Evolutionary conservation across 306 rosid genomes (phyloP).

Genomic region (Medicago arabica): DNA sequence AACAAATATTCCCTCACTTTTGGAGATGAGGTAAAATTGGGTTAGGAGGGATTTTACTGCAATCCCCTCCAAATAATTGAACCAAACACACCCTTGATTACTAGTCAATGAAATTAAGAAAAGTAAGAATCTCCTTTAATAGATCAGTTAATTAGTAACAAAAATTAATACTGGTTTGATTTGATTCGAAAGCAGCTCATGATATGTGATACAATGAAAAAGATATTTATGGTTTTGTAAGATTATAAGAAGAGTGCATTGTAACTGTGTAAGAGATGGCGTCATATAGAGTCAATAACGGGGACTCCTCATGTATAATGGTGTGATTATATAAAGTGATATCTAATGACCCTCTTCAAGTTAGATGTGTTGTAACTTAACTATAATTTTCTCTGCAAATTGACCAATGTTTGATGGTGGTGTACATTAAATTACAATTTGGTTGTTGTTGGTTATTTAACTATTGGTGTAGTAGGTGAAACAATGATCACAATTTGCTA

Average conservation of each 20-base stretch:
- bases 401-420: background rate
- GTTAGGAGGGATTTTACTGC: background rate
- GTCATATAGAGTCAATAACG: background rate
- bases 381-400: background rate
- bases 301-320: background rate
- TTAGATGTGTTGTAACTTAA: constrained; percentile 2
- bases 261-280: background rate
- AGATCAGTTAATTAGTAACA: background rate
- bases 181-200: background rate
- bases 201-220: background rate
- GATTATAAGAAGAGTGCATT: too few relatives aligned
- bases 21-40: background rate
- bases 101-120: background rate
- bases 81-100: background rate
- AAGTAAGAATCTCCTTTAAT: background rate
- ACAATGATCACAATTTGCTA: background rate
- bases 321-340: background rate
- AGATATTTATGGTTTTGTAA: background rate
- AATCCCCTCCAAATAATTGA: too few relatives aligned
- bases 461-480: too few relatives aligned
- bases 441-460: constrained; percentile 15
- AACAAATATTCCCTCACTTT: background rate
- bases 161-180: background rate
- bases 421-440: background rate
- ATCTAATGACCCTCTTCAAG: background rate